These are phyloP conservation scores for Ogataea allantospora DNA, from an alignment of 805 yeast species.

Conservation along the genomic window DNA sequence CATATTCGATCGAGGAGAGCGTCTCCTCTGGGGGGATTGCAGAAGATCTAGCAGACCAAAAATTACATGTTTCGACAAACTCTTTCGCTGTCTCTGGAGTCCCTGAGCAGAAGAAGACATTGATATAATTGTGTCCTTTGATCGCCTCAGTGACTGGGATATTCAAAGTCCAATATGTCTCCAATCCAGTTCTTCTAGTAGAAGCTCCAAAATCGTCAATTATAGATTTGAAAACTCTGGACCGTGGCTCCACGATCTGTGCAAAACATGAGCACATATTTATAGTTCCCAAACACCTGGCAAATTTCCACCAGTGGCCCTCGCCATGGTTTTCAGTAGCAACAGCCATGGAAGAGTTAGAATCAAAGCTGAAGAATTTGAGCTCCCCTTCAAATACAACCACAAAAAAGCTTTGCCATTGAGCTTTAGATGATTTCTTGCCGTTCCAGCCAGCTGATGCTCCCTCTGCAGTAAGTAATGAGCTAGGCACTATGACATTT, in stretches of 20 bases:
- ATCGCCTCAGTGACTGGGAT: slow-evolving; percentile 45
- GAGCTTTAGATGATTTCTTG: slow-evolving; percentile 13
- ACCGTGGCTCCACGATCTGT: slow-evolving; percentile 38
- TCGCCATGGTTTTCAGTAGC: slow-evolving; percentile 34
- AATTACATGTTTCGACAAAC: slow-evolving; percentile 76
- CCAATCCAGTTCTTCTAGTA: slow-evolving; percentile 35
- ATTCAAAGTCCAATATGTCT: slow-evolving; percentile 52
- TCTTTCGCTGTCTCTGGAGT: slow-evolving; percentile 65
- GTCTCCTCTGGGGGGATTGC: slow-evolving; percentile 76
- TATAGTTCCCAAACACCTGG: slow-evolving; percentile 53
- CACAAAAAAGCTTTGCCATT: slow-evolving; percentile 54
- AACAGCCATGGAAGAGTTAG: slow-evolving; percentile 21
- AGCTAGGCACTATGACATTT: slow-evolving; percentile 29
- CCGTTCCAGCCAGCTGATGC: slow-evolving; percentile 1
- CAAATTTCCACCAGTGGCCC: slow-evolving; percentile 69
- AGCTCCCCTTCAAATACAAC: slow-evolving; percentile 69
- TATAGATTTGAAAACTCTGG: slow-evolving; percentile 20
- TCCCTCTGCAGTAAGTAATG: not conserved
- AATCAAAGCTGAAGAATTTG: slow-evolving; percentile 51
- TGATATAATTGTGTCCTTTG: slow-evolving; percentile 28
- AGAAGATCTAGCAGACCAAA: slow-evolving; percentile 86
- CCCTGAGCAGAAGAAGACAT: slow-evolving; percentile 62
- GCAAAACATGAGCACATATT: slow-evolving; percentile 54
- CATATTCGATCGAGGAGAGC: slow-evolving; percentile 75
- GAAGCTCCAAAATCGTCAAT: slow-evolving; percentile 16